Evolutionary conservation across 164 flowering plant species (phyloP), one percentile per base, ranked within the genome.

Genomic region (Aristolochia fimbriata): DNA sequence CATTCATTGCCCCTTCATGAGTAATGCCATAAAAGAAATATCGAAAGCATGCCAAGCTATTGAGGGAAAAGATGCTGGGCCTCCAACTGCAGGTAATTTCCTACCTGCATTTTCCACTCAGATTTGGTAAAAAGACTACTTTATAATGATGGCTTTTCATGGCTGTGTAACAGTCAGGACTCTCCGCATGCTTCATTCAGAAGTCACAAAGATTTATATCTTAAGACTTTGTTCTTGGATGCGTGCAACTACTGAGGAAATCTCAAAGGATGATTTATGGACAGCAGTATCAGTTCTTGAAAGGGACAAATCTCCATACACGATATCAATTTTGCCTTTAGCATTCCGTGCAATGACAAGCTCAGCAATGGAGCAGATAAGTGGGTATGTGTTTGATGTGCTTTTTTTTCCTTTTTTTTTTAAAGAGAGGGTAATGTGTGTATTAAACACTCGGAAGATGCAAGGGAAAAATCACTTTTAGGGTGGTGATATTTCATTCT

Each of bases 191-290:
- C 87, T 94, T 64, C 87, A 84, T 62, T 78, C 77, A 24, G 96
- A 91, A 72, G 70, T 91, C 58, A 77, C 83, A 56, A 94, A 83
- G 77, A 82, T 86, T 62, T 94, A 91, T 70, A 80, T 88, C 67
- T 59, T 78, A 47, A 80, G 99, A 76, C 90, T 91, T 43, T 88
- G 99, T 74, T 84, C 96, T 20, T 88, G 99, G 97, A 85, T 91
- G 96, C 80, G 95, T 49, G 67, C 80, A 59, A 75, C 88, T 30
- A 80, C 80, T n/a, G 95, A 86, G 65, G 93, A 82, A 59, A 72
- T 87, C 61, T 76, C 96, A 37, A 87, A 83, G 70, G 87, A 83
- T 48, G 99, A 91, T 72, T 76, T 84, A 51, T 94, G 97, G 97
- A 70, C 85, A 22, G 87, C 91, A 15, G 96, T 91, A 19, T 94